Evolutionary conservation across 2,329 filamentous ascomycete genomes (phyloP).

Genomic region (Fusarium luffae): DNA sequence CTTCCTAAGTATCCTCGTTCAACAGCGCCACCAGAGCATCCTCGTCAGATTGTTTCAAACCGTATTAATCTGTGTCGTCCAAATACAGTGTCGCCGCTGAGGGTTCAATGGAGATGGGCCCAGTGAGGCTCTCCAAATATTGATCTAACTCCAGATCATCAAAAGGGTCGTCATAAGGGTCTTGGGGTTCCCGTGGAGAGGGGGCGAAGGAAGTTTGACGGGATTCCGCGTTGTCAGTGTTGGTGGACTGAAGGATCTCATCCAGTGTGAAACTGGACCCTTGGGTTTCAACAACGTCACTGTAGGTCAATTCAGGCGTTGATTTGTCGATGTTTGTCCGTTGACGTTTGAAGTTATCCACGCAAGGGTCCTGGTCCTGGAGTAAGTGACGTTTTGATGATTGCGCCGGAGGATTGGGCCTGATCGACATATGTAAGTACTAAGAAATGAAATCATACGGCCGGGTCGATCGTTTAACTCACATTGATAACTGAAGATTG

Average conservation of each 20-base stretch:
- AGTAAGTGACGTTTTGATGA: conserved; percentile 34
- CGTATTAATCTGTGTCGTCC: conserved; percentile 3
- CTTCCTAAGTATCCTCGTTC: conserved; percentile 7
- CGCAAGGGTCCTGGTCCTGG: conserved; percentile 7
- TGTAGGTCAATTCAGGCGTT: neutral
- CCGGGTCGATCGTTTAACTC: conserved; percentile 27
- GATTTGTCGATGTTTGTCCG: conserved; percentile 19
- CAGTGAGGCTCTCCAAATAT: conserved; percentile 18
- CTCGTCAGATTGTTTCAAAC: conserved; percentile 26
- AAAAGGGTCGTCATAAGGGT: conserved; percentile 21
- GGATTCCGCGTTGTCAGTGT: conserved; percentile 6
- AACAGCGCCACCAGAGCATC: conserved; percentile 31
- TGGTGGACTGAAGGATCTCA: conserved; percentile 19
- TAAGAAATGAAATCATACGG: conserved; percentile 33
- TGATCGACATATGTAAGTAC: conserved; percentile 33
- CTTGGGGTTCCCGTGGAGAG: neutral
- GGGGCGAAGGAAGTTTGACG: conserved; percentile 1
- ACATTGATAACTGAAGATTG: conserved; percentile 27
- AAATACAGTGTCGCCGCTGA: neutral
- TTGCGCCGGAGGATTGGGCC: conserved; percentile 9
- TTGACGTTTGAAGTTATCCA: conserved; percentile 31
- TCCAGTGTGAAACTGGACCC: conserved; percentile 10
- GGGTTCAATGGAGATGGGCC: neutral
- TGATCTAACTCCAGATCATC: conserved; percentile 35
- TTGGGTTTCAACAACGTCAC: conserved; percentile 16